phyloP scores from a whole-genome alignment of 1,284 basidiomycete species.

The Rugiboletus extremiorientalis region DNA sequence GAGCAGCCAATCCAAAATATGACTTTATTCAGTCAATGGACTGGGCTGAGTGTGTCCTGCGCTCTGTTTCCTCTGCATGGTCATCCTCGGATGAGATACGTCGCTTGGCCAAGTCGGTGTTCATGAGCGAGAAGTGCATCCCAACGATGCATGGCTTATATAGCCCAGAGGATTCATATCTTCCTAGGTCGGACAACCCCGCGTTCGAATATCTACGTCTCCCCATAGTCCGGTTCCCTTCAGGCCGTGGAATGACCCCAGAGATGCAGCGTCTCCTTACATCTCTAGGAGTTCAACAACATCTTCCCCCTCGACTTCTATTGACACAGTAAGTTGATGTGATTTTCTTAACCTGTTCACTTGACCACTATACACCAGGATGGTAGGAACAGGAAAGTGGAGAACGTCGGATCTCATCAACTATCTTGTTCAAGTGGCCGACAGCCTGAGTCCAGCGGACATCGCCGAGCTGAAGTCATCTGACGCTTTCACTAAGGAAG shows the following conservation, averaged over 20 bases:
- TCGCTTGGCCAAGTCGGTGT: slow-evolving; percentile 52
- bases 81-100: slow-evolving; percentile 61
- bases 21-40: slow-evolving; percentile 68
- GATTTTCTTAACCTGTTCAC: not conserved
- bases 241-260: slow-evolving; percentile 66
- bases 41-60: slow-evolving; percentile 86
- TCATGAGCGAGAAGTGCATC: slow-evolving; percentile 77
- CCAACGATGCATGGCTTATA: slow-evolving; percentile 60
- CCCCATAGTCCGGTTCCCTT: slow-evolving; percentile 78
- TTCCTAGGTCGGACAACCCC: slow-evolving; percentile 69
- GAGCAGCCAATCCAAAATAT: slow-evolving; percentile 47
- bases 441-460: slow-evolving; percentile 69
- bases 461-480: slow-evolving; percentile 76
- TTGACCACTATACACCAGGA: slow-evolving; percentile 44
- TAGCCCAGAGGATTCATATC: slow-evolving; percentile 80
- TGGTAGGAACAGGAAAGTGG: slow-evolving; percentile 86
- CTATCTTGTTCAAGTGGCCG: slow-evolving; percentile 87
- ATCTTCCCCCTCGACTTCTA: slow-evolving; percentile 87
- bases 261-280: slow-evolving; percentile 76
- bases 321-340: slow-evolving; percentile 63
- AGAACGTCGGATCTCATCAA: slow-evolving; percentile 76
- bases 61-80: slow-evolving; percentile 77
- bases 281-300: slow-evolving; percentile 83
- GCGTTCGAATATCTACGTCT: slow-evolving; percentile 78
- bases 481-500: slow-evolving; percentile 77